Evolutionary conservation across 2,329 filamentous ascomycete genomes (phyloP), one percentile per base, ranked within the genome.

Genomic region (Emergomyces africanus): DNA sequence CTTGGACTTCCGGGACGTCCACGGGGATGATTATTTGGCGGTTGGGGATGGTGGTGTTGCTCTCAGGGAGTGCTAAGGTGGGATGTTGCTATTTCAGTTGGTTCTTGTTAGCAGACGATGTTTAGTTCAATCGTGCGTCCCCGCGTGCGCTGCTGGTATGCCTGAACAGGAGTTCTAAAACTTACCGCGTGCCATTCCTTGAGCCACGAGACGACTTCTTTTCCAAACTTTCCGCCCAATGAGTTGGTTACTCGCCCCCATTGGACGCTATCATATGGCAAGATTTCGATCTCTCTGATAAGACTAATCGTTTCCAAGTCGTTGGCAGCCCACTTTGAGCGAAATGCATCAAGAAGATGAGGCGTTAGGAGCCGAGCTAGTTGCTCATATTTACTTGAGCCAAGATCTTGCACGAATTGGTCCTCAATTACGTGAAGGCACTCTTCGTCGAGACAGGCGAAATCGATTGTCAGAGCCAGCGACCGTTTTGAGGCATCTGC

Each of bases 21-120:
- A 99, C 91, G 0, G 91, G 89, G 57, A 99, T 95, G 35, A 87
- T 78, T 65, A 99, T 91, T 14, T 84, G 85, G 23, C 81, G 80
- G 62, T 72, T 78, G 23, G 80, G 75, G 25, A 72, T 67, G 15
- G 64, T 62, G 41, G 66, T 70, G 8, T 69, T 60, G 28, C 59
- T 66, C 3, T 66, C 55, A 30, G 71, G 68, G 46, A 75, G 66
- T 1, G 63, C 61, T 44, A 73, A 66, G 39, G 66, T 67, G 48
- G 66, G 63, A 57, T 74, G 69, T 56, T 68, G 68, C 71, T 76
- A 63, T n/a, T 5, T 42, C 23, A 12, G 44, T 57, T 42, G 59
- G 58, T 10, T 33, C 54, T 57, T 63, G 60, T 49, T 61, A 59
- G 42, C 42, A 49, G 12, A 39, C 15, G 18, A 14, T 28, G 6